These are phyloP conservation scores for Fusarium irregulare DNA, from an alignment of 2,329 filamentous ascomycete genomes.

Conservation along the genomic window DNA sequence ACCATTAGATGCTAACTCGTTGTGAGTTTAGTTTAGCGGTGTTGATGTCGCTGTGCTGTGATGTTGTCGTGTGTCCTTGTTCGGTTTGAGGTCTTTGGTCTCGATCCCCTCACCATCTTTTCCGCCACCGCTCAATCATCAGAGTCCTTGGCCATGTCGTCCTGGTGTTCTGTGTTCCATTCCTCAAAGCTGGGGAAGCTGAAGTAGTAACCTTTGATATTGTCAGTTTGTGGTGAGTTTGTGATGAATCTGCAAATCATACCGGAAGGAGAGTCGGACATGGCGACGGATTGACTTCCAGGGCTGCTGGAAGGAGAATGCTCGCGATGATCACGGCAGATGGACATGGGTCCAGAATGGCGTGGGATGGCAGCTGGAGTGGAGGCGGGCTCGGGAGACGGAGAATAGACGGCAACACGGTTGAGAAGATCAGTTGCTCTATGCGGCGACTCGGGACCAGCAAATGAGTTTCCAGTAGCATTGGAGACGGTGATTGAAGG, in stretches of 20 bases:
- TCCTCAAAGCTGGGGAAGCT: conserved; percentile 81
- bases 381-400: conserved; percentile 38
- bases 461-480: conserved; percentile 63
- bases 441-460: conserved; percentile 60
- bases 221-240: conserved; percentile 51
- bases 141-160: conserved; percentile 40
- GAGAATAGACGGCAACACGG: conserved; percentile 63
- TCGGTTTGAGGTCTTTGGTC: conserved; percentile 26
- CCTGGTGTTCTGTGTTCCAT: conserved; percentile 61
- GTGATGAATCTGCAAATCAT: conserved; percentile 1
- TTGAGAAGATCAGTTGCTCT: conserved; percentile 66
- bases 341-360: conserved; percentile 40
- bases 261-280: conserved; percentile 47
- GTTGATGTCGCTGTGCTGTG: conserved; percentile 19
- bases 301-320: conserved; percentile 37
- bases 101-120: conserved; percentile 28
- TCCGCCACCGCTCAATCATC: conserved; percentile 41
- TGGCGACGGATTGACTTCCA: conserved; percentile 39
- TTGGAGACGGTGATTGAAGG: conserved; percentile 68
- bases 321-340: conserved; percentile 38
- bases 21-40: conserved; percentile 15
- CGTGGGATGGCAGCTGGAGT: conserved; percentile 36
- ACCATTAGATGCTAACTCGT: conserved; percentile 3
- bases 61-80: conserved; percentile 30
- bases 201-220: conserved; percentile 66